Conservation (phyloP, 805 yeast genomes). For the Saturnispora diversa region DNA sequence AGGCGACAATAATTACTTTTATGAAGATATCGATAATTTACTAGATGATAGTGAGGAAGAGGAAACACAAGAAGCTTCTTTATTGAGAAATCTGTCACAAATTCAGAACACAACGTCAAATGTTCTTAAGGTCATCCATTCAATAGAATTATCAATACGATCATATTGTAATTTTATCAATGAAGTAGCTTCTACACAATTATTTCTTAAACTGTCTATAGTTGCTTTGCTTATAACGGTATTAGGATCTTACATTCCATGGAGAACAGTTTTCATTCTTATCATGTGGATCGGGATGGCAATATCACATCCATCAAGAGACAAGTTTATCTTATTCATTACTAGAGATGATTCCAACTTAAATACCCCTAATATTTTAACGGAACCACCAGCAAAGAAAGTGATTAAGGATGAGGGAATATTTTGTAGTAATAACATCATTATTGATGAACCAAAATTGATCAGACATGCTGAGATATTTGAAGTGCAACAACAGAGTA, state of each 20-base stretch:
- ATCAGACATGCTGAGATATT: constrained; percentile 60
- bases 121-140: constrained; percentile 41
- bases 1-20: not conserved
- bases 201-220: constrained; percentile 40
- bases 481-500: constrained; percentile 63
- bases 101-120: constrained; percentile 58
- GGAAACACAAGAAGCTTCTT: constrained; percentile 22
- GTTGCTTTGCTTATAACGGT: constrained; percentile 35
- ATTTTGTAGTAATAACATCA: constrained; percentile 17
- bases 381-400: not conserved
- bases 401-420: not conserved
- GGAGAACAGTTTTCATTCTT: constrained; percentile 50
- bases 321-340: too few relatives aligned
- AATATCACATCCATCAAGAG: constrained; percentile 51
- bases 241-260: constrained; percentile 49
- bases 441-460: constrained; percentile 66
- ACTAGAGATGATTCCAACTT: too few relatives aligned
- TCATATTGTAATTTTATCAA: constrained; percentile 66
- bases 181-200: constrained; percentile 55
- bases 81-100: constrained; percentile 60
- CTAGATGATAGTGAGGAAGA: constrained; percentile 20
- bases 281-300: constrained; percentile 50
- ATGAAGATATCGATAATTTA: constrained; percentile 7
- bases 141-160: constrained; percentile 45
- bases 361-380: too few relatives aligned